Evolutionary conservation across 2,329 filamentous ascomycete genomes (phyloP), one percentile per base, ranked within the genome.

Genomic region (Fonsecaea multimorphosa): DNA sequence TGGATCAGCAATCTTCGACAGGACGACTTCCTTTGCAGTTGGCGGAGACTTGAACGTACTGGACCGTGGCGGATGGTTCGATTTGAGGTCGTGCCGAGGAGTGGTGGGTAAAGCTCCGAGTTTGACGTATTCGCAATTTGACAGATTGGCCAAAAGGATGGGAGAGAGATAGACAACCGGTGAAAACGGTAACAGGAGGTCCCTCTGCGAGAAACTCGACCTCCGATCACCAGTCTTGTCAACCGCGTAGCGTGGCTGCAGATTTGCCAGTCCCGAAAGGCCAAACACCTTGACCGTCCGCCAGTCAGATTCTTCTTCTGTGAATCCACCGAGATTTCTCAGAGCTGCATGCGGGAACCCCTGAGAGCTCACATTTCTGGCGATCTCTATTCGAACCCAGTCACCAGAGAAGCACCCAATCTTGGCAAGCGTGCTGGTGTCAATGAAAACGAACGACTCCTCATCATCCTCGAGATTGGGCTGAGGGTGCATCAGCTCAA

Each of bases 341-440:
- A 71, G 51, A 14, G 32, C 55, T 27, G 64, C 64, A 61, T 68
- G 66, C 54, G 72, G 67, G 66, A 68, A 74, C 54, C 74, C 76
- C 52, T 80, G 75, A 63, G 75, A 73, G 67, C 78, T 75, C 89
- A 91, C 68, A 86, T 88, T 24, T 70, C 91, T 85, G 0, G 91
- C 86, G 5, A 87, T 84, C 78, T 97, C 92, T 11, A 97, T 83
- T 24, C 90, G 89, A 11, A 97, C 92, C 95, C 95, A 99, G 75
- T 99, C 95, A 32, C 95, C 95, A 0, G 94, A 98, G 75, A 99
- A 99, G 77, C 94, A 98, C 16, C 94, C 93, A 61, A 99, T 90
- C 72, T 93, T 93, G 14, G 92, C 90, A 22, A 99, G 79, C 1
- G 92, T 91, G 64, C 87, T 89, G 7, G 96, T 90, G 72, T 97